phyloP scores from a whole-genome alignment of 2,329 filamentous ascomycete species.

The Aspergillus ochraceus region DNA sequence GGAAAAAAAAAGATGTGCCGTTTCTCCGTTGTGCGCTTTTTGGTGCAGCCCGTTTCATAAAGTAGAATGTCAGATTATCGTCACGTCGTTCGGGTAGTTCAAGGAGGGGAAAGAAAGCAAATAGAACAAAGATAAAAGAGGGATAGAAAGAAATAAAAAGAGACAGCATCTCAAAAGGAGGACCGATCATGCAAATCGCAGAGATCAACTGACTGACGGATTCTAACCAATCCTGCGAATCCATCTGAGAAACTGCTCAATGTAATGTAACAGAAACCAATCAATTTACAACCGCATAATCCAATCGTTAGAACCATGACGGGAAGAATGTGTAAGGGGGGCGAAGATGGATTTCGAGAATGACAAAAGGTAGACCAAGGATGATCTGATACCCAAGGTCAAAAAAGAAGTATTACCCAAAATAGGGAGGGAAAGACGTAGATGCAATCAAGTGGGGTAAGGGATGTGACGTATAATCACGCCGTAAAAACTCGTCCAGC shows the following conservation, averaged over 20 bases:
- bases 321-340: not conserved
- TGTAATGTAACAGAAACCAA: not conserved
- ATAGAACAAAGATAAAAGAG: constrained; percentile 4
- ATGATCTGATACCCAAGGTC: not conserved
- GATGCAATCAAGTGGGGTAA: not conserved
- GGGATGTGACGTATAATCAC: constrained; percentile 16
- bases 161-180: not conserved
- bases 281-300: not conserved
- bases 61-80: constrained; percentile 14
- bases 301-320: not conserved
- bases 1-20: constrained; percentile 1
- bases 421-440: constrained; percentile 13
- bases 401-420: not conserved
- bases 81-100: constrained; percentile 10
- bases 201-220: not conserved
- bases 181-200: not conserved
- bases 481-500: constrained; percentile 31
- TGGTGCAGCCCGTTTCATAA: constrained; percentile 12
- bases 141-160: not conserved
- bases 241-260: not conserved
- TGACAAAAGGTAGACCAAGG: not conserved
- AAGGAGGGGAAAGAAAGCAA: constrained; percentile 9
- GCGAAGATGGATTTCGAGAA: not conserved
- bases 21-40: constrained; percentile 10
- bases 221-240: not conserved